Evolutionary conservation across 768 basidiomycete species (phyloP), one percentile per base, ranked within the genome.

Genomic region (Suillus occidentalis): DNA sequence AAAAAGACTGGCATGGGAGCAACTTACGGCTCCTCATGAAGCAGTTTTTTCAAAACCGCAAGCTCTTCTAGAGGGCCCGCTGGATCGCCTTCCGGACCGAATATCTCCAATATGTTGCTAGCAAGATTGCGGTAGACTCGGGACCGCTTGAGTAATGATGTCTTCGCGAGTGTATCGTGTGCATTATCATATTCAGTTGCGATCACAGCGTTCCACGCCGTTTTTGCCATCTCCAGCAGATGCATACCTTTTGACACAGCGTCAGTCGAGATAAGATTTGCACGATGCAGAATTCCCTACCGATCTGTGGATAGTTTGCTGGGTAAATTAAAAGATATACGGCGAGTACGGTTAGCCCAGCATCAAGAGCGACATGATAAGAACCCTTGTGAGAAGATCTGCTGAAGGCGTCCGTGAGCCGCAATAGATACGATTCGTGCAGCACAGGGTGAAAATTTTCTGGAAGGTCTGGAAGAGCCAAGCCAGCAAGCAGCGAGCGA

Each of bases 231-330:
- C 71, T 94, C 92, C 22, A 93, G 73, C 13, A 87, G 76, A 74
- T 94, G 92, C 78, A 92, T 80, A 16, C 91, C 92, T 94, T 63
- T 22, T 43, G 56, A n/a, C 31, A 36, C 47, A 63, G 20, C 25
- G 63, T 31, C 62, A 16, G 45, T 40, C 50, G 3, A 59, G 52
- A 10, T 10, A 18, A 28, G 1, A 40, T 28, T 25, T 42, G 10
- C 43, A 36, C 36, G 20, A 67, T 9, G 25, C 31, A 61, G 8
- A 39, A 18, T 14, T 39, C 73, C 83, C 67, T 62, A 91, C 92
- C 92, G 31, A 88, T 91, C 68, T 92, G 90, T n/a, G 92, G 92
- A 73, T 92, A 92, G 70, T 89, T 89, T 2, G 76, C 77, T 1
- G 92, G 91, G 70, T 94, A 94, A 55, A 93, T 79, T 61, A 90